Conservation (phyloP, 805 yeast species). For the Saturnispora diversa region DNA sequence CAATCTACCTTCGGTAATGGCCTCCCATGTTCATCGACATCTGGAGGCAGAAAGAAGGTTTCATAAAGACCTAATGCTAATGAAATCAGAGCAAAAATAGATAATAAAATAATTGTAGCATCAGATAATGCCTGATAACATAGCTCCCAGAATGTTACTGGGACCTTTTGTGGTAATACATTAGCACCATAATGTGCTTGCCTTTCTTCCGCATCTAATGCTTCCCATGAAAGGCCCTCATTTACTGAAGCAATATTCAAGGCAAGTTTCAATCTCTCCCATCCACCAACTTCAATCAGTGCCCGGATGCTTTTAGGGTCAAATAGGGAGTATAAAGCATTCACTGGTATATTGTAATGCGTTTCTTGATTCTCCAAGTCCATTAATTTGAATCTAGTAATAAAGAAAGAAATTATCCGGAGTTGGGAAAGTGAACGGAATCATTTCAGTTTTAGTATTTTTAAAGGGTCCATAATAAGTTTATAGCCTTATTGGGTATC, state of each 20-base stretch:
- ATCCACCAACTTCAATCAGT: conserved; percentile 40
- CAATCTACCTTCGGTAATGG: conserved; percentile 82
- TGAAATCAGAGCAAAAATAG: conserved; percentile 83
- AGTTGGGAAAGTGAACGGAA: background rate
- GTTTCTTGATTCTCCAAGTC: conserved; percentile 14
- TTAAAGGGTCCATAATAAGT: no score
- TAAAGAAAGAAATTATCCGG: background rate
- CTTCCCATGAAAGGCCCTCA: conserved; percentile 35
- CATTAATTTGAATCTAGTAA: conserved; percentile 3
- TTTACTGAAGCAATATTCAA: conserved; percentile 30
- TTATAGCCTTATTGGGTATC: no score
- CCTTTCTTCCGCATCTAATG: conserved; percentile 33
- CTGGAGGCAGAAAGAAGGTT: conserved; percentile 76
- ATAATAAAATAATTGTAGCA: conserved; percentile 74
- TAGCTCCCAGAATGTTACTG: conserved; percentile 58
- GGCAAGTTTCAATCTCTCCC: conserved; percentile 27
- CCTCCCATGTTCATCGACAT: conserved; percentile 70
- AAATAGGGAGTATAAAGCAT: conserved; percentile 43
- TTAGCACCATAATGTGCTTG: conserved; percentile 56
- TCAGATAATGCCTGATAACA: conserved; percentile 85
- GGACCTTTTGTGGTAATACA: conserved; percentile 58
- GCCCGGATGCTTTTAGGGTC: conserved; percentile 52
- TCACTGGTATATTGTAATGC: conserved; percentile 23
- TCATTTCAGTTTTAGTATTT: no score
- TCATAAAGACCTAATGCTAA: conserved; percentile 88